Evolutionary conservation across 2,329 filamentous ascomycete genomes (phyloP).

Genomic region (Penicillium brevicompactum): DNA sequence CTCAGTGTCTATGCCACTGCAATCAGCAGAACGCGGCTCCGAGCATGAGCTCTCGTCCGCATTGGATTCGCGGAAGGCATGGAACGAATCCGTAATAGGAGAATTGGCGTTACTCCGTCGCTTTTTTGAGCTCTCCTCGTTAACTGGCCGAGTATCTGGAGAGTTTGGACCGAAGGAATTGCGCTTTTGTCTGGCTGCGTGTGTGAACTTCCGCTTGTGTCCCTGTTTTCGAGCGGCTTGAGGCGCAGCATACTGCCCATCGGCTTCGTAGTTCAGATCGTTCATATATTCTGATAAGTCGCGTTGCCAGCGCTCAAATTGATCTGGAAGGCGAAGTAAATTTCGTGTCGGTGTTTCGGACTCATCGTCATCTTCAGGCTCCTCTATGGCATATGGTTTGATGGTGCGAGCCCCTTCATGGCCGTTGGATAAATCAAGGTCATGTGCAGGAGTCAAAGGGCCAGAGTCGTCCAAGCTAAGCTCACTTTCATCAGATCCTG

Average conservation of each 20-base stretch:
- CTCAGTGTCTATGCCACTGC: conserved; percentile 15
- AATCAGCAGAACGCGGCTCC: conserved; percentile 22
- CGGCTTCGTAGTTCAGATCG: conserved; percentile 32
- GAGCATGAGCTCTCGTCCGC: conserved; percentile 25
- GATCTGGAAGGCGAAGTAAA: conserved; percentile 23
- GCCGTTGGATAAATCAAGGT: conserved; percentile 7
- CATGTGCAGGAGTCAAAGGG: conserved; percentile 13
- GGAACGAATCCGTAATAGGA: conserved; percentile 9
- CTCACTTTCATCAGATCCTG: conserved; percentile 10
- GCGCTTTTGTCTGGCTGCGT: conserved; percentile 3
- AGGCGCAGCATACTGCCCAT: conserved; percentile 14
- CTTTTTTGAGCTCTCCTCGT: conserved; percentile 25
- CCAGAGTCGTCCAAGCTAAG: conserved; percentile 15
- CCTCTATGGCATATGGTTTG: conserved; percentile 43
- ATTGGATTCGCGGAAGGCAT: conserved; percentile 19
- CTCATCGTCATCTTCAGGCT: conserved; percentile 33
- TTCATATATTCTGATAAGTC: conserved; percentile 40
- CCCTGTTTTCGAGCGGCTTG: conserved; percentile 25
- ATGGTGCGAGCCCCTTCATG: conserved; percentile 32
- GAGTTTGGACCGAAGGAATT: neutral
- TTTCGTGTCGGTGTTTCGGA: neutral
- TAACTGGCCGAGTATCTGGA: conserved; percentile 14
- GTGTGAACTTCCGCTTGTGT: conserved; percentile 38
- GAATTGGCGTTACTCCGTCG: conserved; percentile 20
- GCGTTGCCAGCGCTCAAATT: conserved; percentile 33